Conservation (phyloP, 257 asterid species). For the Capsicum chinense region DNA sequence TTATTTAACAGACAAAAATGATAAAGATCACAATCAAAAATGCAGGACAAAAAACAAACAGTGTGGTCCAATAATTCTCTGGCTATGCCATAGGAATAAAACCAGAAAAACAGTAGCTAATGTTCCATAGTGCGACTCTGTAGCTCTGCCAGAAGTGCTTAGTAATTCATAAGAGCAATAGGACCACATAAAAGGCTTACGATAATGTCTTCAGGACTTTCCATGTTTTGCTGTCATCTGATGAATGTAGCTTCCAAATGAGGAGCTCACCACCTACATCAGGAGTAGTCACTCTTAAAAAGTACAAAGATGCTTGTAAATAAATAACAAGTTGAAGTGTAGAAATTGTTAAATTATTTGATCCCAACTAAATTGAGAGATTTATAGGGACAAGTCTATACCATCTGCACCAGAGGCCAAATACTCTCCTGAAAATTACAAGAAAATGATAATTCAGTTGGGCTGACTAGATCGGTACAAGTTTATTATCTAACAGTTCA, state of each 20-base stretch:
- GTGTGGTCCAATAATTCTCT: background rate
- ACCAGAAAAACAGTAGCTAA: conserved; percentile 5
- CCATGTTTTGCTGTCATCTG: conserved; percentile 84
- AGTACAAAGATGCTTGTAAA: conserved; percentile 9
- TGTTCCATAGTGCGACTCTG: background rate
- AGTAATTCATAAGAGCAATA: background rate
- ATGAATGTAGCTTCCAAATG: conserved; percentile 71
- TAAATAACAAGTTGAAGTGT: background rate
- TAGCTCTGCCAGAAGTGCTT: background rate
- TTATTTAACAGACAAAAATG: background rate
- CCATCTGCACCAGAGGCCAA: conserved; percentile 99
- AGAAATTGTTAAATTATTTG: background rate
- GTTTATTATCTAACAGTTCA: background rate
- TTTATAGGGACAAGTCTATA: conserved; percentile 35
- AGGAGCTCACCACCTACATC: conserved; percentile 85
- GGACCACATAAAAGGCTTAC: conserved; percentile 54
- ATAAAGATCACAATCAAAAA: background rate
- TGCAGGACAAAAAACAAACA: background rate
- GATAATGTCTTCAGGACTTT: conserved; percentile 73
- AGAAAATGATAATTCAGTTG: conserved; percentile 31
- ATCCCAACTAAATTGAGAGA: background rate
- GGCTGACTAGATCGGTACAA: background rate
- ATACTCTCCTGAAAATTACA: conserved; percentile 72
- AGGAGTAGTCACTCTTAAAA: conserved; percentile 24
- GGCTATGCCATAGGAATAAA: background rate